Conservation (phyloP, 192 early-diverging fungal genomes). For the Obelidium mucronatum region DNA sequence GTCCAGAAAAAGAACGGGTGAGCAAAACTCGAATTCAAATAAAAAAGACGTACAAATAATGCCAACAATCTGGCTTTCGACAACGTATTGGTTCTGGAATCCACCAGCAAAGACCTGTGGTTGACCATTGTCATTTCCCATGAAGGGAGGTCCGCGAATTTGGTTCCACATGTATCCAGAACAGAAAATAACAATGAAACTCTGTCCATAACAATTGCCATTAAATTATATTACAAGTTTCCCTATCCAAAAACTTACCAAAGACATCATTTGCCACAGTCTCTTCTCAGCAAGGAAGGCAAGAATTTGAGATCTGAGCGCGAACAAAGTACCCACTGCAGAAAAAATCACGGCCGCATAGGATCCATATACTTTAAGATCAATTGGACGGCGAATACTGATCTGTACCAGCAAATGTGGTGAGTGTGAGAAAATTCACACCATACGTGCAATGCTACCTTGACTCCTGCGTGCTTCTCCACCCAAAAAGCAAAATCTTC, state of each 20-base stretch:
- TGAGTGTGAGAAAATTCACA: background rate
- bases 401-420: constrained; percentile 28
- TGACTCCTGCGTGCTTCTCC: constrained; percentile 44
- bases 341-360: constrained; percentile 46
- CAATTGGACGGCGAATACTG: constrained; percentile 59
- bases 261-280: constrained; percentile 59
- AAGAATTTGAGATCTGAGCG: constrained; percentile 51
- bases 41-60: constrained; percentile 65
- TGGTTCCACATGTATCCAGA: constrained; percentile 89
- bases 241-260: constrained; percentile 54
- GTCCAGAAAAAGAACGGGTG: constrained; percentile 4
- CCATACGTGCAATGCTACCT: constrained; percentile 24
- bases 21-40: background rate
- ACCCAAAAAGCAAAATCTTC: constrained; percentile 71
- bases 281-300: constrained; percentile 61
- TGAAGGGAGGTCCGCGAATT: constrained; percentile 78
- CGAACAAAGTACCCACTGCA: constrained; percentile 38
- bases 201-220: constrained; percentile 36
- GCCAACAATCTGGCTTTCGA: constrained; percentile 78
- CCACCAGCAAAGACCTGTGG: constrained; percentile 67
- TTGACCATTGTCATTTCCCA: constrained; percentile 58
- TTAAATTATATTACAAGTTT: too few relatives aligned
- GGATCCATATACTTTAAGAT: constrained; percentile 57
- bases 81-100: constrained; percentile 72
- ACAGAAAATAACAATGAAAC: constrained; percentile 72